phyloP scores from a whole-genome alignment of 768 basidiomycete species.

The Suillus ampliporus region DNA sequence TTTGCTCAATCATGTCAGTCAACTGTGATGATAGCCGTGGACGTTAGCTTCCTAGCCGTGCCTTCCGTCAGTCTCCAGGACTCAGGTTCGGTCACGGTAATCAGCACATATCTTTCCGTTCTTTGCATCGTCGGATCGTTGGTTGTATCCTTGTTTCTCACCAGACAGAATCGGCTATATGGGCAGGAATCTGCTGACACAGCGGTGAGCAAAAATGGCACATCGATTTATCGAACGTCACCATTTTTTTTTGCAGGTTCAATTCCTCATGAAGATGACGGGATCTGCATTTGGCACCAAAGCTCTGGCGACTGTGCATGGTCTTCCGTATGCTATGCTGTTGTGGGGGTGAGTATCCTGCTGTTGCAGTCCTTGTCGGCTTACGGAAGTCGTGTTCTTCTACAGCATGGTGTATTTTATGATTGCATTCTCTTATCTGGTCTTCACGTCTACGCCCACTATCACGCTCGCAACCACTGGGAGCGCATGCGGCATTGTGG shows the following conservation, averaged over 20 bases:
- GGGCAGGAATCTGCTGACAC: conserved; percentile 27
- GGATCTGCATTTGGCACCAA: conserved; percentile 41
- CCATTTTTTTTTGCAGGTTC: not conserved
- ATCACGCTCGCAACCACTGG: conserved; percentile 22
- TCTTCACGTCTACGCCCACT: conserved; percentile 24
- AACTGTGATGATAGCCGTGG: conserved; percentile 13
- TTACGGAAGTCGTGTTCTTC: not conserved
- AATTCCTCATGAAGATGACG: conserved; percentile 4
- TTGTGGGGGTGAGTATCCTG: conserved; percentile 54
- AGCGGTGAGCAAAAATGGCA: conserved; percentile 31
- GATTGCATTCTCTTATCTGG: conserved; percentile 26
- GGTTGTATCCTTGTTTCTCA: conserved; percentile 41
- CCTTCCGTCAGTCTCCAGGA: conserved; percentile 39
- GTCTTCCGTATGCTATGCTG: conserved; percentile 54
- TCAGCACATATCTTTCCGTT: conserved; percentile 41
- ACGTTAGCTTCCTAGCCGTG: conserved; percentile 40
- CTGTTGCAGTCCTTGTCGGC: not conserved
- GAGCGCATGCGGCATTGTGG: conserved; percentile 21
- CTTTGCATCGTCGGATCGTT: conserved; percentile 40
- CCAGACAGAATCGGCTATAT: conserved; percentile 41
- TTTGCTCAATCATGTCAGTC: not conserved
- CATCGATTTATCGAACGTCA: not conserved
- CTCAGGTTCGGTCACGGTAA: conserved; percentile 8
- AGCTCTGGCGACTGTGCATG: conserved; percentile 51
- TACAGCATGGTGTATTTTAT: conserved; percentile 34